Evolutionary conservation across 352 stramenopile species (phyloP).

Genomic region (Plasmopara muralis): DNA sequence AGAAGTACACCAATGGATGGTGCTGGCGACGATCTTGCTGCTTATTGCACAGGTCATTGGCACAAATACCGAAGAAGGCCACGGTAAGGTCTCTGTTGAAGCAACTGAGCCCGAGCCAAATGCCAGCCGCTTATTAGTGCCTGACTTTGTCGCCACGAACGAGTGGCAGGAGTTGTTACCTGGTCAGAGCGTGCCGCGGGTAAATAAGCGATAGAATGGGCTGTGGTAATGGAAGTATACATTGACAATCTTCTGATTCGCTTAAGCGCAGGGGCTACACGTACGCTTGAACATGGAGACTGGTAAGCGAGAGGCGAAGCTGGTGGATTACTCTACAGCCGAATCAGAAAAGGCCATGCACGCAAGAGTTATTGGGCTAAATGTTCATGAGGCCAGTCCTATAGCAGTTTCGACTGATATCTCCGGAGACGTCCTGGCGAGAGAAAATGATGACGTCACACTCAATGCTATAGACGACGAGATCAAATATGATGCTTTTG

Average conservation of each 20-base stretch:
- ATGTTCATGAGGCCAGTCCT: conserved; percentile 24
- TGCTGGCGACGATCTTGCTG: conserved; percentile 12
- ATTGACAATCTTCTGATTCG: conserved; percentile 7
- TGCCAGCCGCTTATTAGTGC: conserved; percentile 11
- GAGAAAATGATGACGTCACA: conserved; percentile 18
- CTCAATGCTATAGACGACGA: conserved; percentile 17
- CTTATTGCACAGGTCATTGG: conserved; percentile 7
- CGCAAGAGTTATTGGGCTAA: conserved; percentile 28
- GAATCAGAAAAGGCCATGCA: conserved; percentile 25
- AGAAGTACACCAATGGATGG: conserved; percentile 16
- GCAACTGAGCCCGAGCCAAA: conserved; percentile 4
- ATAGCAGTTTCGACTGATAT: conserved; percentile 57
- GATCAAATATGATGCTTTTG: conserved; percentile 4
- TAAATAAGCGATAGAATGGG: conserved; percentile 14
- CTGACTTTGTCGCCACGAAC: conserved; percentile 41
- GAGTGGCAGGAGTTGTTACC: conserved; percentile 68
- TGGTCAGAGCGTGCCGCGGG: conserved; percentile 53
- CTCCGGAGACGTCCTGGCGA: conserved; percentile 35
- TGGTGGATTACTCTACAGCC: conserved; percentile 43
- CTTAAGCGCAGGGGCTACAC: conserved; percentile 58
- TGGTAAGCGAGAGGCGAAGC: conserved; percentile 77
- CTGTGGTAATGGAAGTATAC: background rate
- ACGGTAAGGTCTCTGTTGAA: conserved; percentile 10
- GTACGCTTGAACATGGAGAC: conserved; percentile 79
- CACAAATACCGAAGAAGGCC: conserved; percentile 1